Evolutionary conservation across 169 alveolate genomes (phyloP).

Genomic region (Hepatocystis sp.): DNA sequence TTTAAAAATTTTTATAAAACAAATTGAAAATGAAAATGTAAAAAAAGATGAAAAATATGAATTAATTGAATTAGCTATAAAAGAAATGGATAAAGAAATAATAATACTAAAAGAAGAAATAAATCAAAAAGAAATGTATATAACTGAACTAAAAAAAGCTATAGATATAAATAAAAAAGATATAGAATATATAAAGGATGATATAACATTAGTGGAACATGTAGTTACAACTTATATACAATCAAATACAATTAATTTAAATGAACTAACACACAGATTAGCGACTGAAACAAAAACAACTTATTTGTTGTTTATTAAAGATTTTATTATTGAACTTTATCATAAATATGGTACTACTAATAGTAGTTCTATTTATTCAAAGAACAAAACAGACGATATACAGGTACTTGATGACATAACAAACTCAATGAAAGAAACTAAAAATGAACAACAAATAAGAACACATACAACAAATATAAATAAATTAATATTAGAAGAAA

Average conservation of each 20-base stretch:
- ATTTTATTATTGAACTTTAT: constrained; percentile 23
- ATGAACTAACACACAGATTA: constrained; percentile 19
- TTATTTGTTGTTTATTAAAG: constrained; percentile 24
- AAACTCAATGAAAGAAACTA: too few relatives aligned
- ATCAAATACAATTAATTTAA: constrained; percentile 11
- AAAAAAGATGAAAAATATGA: constrained; percentile 68
- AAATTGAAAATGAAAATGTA: constrained; percentile 50
- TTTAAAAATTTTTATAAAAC: constrained; percentile 41
- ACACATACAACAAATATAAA: constrained; percentile 25
- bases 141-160: constrained; percentile 27
- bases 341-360: too few relatives aligned
- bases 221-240: constrained; percentile 25
- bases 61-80: constrained; percentile 50
- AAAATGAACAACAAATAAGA: too few relatives aligned
- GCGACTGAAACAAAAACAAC: constrained; percentile 20
- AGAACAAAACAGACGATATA: too few relatives aligned
- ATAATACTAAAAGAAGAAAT: constrained; percentile 32
- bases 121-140: constrained; percentile 12
- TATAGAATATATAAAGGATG: constrained; percentile 21
- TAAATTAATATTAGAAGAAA: constrained; percentile 13
- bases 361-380: too few relatives aligned
- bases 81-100: constrained; percentile 73
- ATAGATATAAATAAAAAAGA: constrained; percentile 12
- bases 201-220: constrained; percentile 16
- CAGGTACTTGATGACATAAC: too few relatives aligned